Base-by-base conservation (phyloP, 2,329 filamentous ascomycete genomes). In the Fusarium sp. region DNA sequence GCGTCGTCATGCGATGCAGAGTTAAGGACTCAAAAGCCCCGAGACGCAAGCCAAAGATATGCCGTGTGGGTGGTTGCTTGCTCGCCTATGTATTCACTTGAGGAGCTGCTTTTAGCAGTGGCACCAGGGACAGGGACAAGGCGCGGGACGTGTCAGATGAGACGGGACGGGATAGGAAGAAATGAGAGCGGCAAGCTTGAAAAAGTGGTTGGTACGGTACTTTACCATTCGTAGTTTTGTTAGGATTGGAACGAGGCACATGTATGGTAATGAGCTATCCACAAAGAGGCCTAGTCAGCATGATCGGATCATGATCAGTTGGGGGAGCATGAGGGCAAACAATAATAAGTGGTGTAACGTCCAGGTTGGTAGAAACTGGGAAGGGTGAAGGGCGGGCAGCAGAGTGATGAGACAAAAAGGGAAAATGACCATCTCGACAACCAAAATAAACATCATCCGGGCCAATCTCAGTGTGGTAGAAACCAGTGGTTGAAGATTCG, bases 1-100 rank as follows among this genome's bases (percentile, higher is more conserved):
- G 61, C 52, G 45, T 71, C 68, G 69, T 73, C 68, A 72, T 74
- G 65, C 66, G 48, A 64, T 62, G 53, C 60, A 63, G 50, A 72
- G 61, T 53, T 49, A 55, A 66, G 53, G 61, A 58, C 53, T 39
- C 62, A 57, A 63, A 70, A 69, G 55, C 58, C 57, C 63, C 50
- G 58, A 73, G 59, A 55, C 57, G 54, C 46, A 67, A 66, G 58
- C 59, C 40, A 67, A 58, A 44, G 52, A 63, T 70, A 48, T 67
- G 62, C 52, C 62, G 62, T 67, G 51, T 67, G 51, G 34, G 50
- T 58, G 66, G 53, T 51, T 52, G 49, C 42, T 58, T 24, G 39
- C 28, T 45, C 49, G 26, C 33, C 36, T 33, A 22, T 57, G 28
- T 28, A 44, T 53, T 54, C 46, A 33, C 50, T 50, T 61, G 65